Evolutionary conservation across 306 rosid genomes (phyloP).

Genomic region (Citrullus mucosospermus): DNA sequence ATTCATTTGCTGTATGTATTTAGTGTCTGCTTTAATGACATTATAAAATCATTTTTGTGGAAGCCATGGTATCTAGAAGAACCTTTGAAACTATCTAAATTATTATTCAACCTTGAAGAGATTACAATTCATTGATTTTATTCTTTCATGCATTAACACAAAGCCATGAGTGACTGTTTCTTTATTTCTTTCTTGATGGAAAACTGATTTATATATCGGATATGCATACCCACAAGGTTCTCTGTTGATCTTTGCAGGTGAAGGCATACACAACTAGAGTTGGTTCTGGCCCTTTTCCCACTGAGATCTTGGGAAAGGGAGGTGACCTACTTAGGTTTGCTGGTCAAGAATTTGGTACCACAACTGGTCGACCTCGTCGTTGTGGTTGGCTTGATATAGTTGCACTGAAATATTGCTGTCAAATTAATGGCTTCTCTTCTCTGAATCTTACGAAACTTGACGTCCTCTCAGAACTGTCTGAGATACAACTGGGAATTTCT

Average conservation of each 20-base stretch:
- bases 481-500: constrained; percentile 64
- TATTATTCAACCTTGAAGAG: neutral
- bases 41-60: neutral
- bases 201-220: neutral
- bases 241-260: constrained; percentile 44
- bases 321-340: constrained; percentile 86
- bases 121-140: neutral
- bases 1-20: neutral
- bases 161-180: neutral
- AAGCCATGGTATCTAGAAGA: neutral
- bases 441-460: constrained; percentile 91
- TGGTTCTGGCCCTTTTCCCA: constrained; percentile 96
- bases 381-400: constrained; percentile 98
- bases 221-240: neutral
- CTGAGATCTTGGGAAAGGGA: constrained; percentile 65
- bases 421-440: constrained; percentile 80
- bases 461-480: constrained; percentile 65
- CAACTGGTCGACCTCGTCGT: constrained; percentile 94
- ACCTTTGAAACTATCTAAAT: neutral
- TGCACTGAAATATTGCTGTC: constrained; percentile 59
- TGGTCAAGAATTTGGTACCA: constrained; percentile 97
- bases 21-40: neutral
- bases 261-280: constrained; percentile 96
- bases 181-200: neutral
- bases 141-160: neutral